A percentile compares a stretch with the other conserved stretches of the same genome.
phyloP scores from a whole-genome alignment of 192 early-diverging fungal genomes.

The Powellomyces hirtus region DNA sequence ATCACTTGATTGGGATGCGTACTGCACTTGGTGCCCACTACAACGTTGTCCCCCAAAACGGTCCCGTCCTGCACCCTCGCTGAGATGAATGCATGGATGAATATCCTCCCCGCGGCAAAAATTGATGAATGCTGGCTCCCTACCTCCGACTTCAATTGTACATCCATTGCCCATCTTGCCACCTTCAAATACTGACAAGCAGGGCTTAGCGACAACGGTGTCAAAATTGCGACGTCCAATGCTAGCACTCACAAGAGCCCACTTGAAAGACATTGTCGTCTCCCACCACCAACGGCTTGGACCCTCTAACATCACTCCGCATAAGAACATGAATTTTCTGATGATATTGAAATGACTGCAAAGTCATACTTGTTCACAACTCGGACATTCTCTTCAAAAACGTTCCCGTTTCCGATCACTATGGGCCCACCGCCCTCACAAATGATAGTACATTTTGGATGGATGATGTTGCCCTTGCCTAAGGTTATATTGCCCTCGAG shows the following conservation, averaged over 20 bases:
- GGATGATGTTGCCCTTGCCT: constrained; percentile 41
- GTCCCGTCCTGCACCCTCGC: constrained; percentile 39
- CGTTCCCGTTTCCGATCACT: constrained; percentile 68
- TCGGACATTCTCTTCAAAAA: constrained; percentile 70
- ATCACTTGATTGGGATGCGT: constrained; percentile 60
- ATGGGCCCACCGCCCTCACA: constrained; percentile 64
- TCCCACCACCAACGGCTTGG: constrained; percentile 56
- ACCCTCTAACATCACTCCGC: too few species aligned
- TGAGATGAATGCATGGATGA: background rate
- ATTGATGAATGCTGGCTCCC: background rate
- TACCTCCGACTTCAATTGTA: constrained; percentile 66
- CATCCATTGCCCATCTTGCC: constrained; percentile 62
- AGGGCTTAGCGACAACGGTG: too few species aligned
- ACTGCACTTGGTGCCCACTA: constrained; percentile 66
- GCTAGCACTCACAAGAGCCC: constrained; percentile 58
- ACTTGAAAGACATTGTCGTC: constrained; percentile 76
- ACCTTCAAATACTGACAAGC: constrained; percentile 67
- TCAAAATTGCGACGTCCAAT: too few species aligned
- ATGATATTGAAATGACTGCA: background rate
- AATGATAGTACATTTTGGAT: constrained; percentile 70
- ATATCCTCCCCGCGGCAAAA: background rate
- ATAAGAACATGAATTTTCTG: too few species aligned
- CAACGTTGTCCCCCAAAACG: constrained; percentile 64
- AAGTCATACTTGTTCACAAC: constrained; percentile 65
- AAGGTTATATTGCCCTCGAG: background rate